These are phyloP conservation scores for Prunus persica DNA, from an alignment of 306 rosid species.

Conservation along the genomic window Prunus_persica_NCBIv2 NC_034010.1:29570501-29571000, in stretches of 20 bases:
- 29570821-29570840: conserved; percentile 92
- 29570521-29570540: conserved; percentile 88
- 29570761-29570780: conserved; percentile 85
- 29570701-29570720: conserved; percentile 91
- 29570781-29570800: conserved; percentile 74
- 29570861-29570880: conserved; percentile 84
- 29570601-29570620: neutral
- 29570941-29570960: neutral
- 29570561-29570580: conserved; percentile 89
- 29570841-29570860: conserved; percentile 98
- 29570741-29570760: conserved; percentile 94
- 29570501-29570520: conserved; percentile 74
- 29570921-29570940: neutral
- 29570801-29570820: conserved; percentile 87
- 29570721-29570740: conserved; percentile 98
- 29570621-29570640: neutral
- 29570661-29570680: conserved; percentile 90
- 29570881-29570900: conserved; percentile 76
- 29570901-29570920: conserved; percentile 86
- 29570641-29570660: neutral
- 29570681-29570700: conserved; percentile 96
- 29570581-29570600: conserved; percentile 40
- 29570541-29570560: conserved; percentile 83
- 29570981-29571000: neutral
- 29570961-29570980: neutral